Percentiles rank a stretch among this genome's conserved stretches.
Evolutionary conservation across 2,329 filamentous ascomycete genomes (phyloP).

Genomic region (Raffaelea deltoideospora): DNA sequence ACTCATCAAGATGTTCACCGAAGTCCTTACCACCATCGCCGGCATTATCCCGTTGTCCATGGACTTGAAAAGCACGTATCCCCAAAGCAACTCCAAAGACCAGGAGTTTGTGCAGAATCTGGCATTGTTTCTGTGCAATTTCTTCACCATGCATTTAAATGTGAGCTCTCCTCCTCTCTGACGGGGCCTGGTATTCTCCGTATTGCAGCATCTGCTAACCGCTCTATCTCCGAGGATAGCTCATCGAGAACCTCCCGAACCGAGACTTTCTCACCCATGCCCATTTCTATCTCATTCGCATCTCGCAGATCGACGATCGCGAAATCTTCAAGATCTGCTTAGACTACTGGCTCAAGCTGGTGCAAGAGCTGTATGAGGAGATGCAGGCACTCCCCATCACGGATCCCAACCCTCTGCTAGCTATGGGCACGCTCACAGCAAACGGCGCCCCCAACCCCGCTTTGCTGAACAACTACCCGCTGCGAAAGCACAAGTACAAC

Average conservation of each 20-base stretch:
- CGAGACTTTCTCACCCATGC: constrained; percentile 88
- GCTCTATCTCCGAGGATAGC: constrained; percentile 25
- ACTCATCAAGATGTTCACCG: constrained; percentile 95
- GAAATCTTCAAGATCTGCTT: constrained; percentile 99
- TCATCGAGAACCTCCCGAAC: constrained; percentile 93
- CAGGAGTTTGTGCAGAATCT: constrained; percentile 98
- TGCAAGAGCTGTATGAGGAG: constrained; percentile 95
- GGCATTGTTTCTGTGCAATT: constrained; percentile 90
- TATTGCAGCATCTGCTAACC: constrained; percentile 7
- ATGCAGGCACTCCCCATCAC: constrained; percentile 94
- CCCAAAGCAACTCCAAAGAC: constrained; percentile 77
- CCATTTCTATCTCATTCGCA: constrained; percentile 95
- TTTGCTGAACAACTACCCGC: constrained; percentile 75
- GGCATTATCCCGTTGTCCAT: constrained; percentile 83
- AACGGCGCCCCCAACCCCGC: constrained; percentile 74
- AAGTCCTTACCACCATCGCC: constrained; percentile 82
- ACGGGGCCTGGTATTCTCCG: not conserved
- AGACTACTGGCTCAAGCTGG: constrained; percentile 98
- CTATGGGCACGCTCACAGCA: constrained; percentile 60
- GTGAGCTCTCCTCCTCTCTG: constrained; percentile 27
- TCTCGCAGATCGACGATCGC: constrained; percentile 95
- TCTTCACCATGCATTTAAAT: constrained; percentile 84
- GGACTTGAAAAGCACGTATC: constrained; percentile 83
- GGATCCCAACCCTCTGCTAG: constrained; percentile 71
- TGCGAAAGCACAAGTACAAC: constrained; percentile 95